Conservation (phyloP, 148 eudicot genomes). For the Nyssa sinensis region DNA sequence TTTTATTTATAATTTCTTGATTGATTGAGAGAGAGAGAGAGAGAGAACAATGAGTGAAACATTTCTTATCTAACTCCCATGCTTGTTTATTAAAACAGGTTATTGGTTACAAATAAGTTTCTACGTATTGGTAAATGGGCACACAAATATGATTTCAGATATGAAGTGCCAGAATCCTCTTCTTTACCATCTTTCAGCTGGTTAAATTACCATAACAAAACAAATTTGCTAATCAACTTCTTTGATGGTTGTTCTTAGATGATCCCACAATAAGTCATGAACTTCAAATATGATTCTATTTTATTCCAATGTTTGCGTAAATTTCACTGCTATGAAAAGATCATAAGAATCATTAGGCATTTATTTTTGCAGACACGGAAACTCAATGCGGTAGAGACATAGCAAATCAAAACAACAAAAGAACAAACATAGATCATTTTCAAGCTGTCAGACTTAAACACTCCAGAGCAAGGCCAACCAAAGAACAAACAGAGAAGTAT, state of each 20-base stretch:
- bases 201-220: not conserved
- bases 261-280: not conserved
- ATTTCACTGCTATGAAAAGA: not conserved
- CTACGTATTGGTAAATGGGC: not conserved
- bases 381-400: not conserved
- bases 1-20: not conserved
- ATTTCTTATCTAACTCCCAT: not conserved
- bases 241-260: not conserved
- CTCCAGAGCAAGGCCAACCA: not conserved
- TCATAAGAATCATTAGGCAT: too few relatives aligned
- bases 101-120: not conserved
- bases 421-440: not conserved
- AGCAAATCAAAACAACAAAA: slow-evolving; percentile 2
- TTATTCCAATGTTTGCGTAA: slow-evolving; percentile 9
- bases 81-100: not conserved
- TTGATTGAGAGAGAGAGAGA: not conserved
- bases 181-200: not conserved
- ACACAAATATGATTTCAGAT: not conserved
- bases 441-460: not conserved
- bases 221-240: not conserved
- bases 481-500: not conserved
- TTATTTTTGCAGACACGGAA: not conserved
- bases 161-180: not conserved
- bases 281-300: slow-evolving; percentile 6
- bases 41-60: not conserved